A percentile compares a stretch with the other conserved stretches of the same genome.
Conservation (phyloP, 2,329 filamentous ascomycete genomes). For the Ophiostoma montium region DNA sequence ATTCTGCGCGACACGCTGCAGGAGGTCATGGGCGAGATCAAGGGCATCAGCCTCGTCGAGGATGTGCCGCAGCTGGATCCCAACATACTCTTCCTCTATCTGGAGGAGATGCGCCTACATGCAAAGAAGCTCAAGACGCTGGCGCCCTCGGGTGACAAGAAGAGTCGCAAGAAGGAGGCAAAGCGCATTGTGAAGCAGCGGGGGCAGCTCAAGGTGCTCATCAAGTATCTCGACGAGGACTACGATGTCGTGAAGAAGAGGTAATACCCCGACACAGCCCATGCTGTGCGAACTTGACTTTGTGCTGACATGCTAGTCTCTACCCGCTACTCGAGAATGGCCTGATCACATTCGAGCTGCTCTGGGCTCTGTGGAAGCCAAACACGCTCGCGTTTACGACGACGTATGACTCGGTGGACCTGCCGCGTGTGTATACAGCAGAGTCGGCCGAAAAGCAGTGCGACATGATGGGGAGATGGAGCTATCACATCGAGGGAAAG, state of each 20-base stretch:
- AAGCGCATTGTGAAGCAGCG: slow-evolving; percentile 44
- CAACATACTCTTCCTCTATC: slow-evolving; percentile 59
- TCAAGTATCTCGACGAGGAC: slow-evolving; percentile 42
- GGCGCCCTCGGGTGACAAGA: slow-evolving; percentile 33
- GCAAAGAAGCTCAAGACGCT: slow-evolving; percentile 50
- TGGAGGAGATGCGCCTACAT: slow-evolving; percentile 57
- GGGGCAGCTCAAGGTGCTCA: slow-evolving; percentile 48
- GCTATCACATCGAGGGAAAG: slow-evolving; percentile 61
- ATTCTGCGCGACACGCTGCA: slow-evolving; percentile 55
- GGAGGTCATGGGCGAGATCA: slow-evolving; percentile 61
- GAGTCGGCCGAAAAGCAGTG: slow-evolving; percentile 59
- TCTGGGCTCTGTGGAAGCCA: slow-evolving; percentile 84
- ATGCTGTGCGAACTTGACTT: neutral
- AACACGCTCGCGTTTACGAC: slow-evolving; percentile 65
- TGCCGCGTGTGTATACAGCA: slow-evolving; percentile 71
- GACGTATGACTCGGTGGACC: slow-evolving; percentile 62
- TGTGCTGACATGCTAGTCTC: slow-evolving; percentile 33
- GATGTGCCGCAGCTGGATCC: slow-evolving; percentile 62
- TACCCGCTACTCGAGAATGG: slow-evolving; percentile 69
- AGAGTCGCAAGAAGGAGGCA: slow-evolving; percentile 46
- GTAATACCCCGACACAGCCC: slow-evolving; percentile 13
- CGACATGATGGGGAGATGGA: slow-evolving; percentile 57
- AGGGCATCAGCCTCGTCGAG: slow-evolving; percentile 66
- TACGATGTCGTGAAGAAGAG: slow-evolving; percentile 62
- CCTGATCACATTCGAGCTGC: slow-evolving; percentile 74